These are phyloP conservation scores for Solanum chiquidenum DNA, from an alignment of 257 asterid genomes.

Conservation along the genomic window DNA sequence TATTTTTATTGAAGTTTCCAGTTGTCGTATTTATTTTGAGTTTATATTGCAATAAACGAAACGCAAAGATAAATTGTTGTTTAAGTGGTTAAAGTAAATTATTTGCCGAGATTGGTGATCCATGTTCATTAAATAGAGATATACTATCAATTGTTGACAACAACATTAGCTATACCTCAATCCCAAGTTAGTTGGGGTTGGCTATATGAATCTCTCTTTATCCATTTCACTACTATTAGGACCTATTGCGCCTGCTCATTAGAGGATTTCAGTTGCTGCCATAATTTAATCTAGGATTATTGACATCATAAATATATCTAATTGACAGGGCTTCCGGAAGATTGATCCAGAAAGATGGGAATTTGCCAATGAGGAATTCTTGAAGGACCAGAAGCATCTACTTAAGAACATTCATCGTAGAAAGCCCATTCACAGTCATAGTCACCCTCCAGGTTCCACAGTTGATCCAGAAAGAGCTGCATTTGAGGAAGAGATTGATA, in stretches of 20 bases:
- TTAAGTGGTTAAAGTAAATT: not conserved
- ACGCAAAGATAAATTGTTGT: not conserved
- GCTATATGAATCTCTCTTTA: not conserved
- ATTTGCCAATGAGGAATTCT: slow-evolving; percentile 81
- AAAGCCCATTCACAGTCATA: slow-evolving; percentile 96
- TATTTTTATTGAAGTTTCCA: not conserved
- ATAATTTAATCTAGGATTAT: not conserved
- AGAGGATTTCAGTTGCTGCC: not conserved
- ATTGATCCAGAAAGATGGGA: slow-evolving; percentile 96
- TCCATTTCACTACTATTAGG: not conserved
- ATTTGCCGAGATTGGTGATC: not conserved
- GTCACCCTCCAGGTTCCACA: slow-evolving; percentile 63
- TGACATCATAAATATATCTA: not conserved
- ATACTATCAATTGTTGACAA: not conserved
- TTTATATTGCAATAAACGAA: not conserved
- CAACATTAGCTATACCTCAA: not conserved
- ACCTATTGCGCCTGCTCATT: not conserved
- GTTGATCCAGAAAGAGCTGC: slow-evolving; percentile 74
- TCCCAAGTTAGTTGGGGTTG: not conserved
- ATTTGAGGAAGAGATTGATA: slow-evolving; percentile 84
- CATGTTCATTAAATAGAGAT: not conserved
- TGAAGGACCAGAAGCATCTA: slow-evolving; percentile 80
- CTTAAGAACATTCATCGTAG: slow-evolving; percentile 85
- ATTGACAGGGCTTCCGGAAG: slow-evolving; percentile 77
- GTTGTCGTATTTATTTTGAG: not conserved